Percentiles rank a stretch among this genome's conserved stretches.
Conservation (phyloP, 768 basidiomycete genomes). For the Lactarius indigo region DNA sequence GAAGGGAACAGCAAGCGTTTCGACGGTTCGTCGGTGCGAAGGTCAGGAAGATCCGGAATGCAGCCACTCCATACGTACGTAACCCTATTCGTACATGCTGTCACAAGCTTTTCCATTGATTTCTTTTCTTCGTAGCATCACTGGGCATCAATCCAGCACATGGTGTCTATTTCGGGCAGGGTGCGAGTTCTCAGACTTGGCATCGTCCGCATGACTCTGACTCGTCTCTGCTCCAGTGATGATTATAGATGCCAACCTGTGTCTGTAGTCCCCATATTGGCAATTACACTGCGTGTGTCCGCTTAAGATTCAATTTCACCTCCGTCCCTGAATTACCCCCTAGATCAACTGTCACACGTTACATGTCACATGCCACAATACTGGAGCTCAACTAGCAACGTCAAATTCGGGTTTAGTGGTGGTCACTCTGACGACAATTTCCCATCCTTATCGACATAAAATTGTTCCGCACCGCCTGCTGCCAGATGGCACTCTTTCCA, state of each 20-base stretch:
- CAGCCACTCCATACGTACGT: constrained; percentile 49
- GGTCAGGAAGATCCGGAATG: constrained; percentile 47
- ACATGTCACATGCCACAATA: too few species aligned
- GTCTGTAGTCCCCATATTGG: constrained; percentile 11
- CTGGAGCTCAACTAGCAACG: too few species aligned
- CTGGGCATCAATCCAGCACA: constrained; percentile 48
- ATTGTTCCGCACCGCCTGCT: background rate
- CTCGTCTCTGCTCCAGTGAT: constrained; percentile 11
- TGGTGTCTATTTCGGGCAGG: constrained; percentile 43
- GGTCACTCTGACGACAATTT: too few species aligned
- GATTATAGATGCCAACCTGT: constrained; percentile 19
- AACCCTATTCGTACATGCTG: constrained; percentile 20
- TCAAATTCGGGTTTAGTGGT: too few species aligned
- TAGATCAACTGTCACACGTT: too few species aligned
- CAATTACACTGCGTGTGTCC: too few species aligned
- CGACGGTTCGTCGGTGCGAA: constrained; percentile 40
- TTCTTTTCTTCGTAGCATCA: constrained; percentile 34
- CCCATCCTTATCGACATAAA: background rate
- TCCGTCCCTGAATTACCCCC: too few species aligned
- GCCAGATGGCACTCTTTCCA: background rate
- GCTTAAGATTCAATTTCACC: too few species aligned
- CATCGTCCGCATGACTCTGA: background rate
- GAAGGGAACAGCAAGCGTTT: constrained; percentile 28
- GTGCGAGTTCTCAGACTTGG: constrained; percentile 27
- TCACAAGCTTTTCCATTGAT: background rate